These are phyloP conservation scores for Alternaria angustiovoidea DNA, from an alignment of 2,329 filamentous ascomycete genomes.

Conservation along the genomic window DNA sequence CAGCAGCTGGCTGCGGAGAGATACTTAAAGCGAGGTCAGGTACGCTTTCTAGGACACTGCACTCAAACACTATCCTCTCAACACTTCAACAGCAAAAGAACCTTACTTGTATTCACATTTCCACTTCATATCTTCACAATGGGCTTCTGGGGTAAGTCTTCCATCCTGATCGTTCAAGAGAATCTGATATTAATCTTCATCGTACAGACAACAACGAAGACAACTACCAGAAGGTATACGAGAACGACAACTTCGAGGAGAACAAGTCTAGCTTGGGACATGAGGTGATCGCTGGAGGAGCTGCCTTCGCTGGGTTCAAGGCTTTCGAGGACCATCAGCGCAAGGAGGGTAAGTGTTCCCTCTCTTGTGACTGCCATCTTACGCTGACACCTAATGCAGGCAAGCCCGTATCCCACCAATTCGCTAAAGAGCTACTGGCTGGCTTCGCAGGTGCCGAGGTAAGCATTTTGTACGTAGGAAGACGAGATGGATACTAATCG, in stretches of 20 bases:
- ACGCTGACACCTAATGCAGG: conserved; percentile 53
- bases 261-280: conserved; percentile 73
- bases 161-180: neutral
- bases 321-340: conserved; percentile 79
- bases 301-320: conserved; percentile 82
- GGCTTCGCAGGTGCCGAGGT: conserved; percentile 77
- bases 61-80: neutral
- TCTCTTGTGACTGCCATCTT: conserved; percentile 5
- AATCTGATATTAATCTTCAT: conserved; percentile 1
- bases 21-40: conserved; percentile 23
- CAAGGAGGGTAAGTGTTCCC: conserved; percentile 63
- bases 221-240: conserved; percentile 64
- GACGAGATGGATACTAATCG: neutral
- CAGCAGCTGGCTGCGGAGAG: conserved; percentile 8
- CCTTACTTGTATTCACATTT: neutral
- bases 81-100: neutral
- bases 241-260: conserved; percentile 53
- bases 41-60: neutral
- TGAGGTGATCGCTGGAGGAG: conserved; percentile 77
- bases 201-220: conserved; percentile 61
- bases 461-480: conserved; percentile 3
- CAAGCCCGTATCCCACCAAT: conserved; percentile 73
- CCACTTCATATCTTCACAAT: conserved; percentile 41
- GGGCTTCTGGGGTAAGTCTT: conserved; percentile 54
- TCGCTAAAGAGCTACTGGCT: conserved; percentile 80